Percentiles rank a stretch among this genome's conserved stretches.
Conservation (phyloP, 2,329 filamentous ascomycete species). For the Cadophora sp. region DNA sequence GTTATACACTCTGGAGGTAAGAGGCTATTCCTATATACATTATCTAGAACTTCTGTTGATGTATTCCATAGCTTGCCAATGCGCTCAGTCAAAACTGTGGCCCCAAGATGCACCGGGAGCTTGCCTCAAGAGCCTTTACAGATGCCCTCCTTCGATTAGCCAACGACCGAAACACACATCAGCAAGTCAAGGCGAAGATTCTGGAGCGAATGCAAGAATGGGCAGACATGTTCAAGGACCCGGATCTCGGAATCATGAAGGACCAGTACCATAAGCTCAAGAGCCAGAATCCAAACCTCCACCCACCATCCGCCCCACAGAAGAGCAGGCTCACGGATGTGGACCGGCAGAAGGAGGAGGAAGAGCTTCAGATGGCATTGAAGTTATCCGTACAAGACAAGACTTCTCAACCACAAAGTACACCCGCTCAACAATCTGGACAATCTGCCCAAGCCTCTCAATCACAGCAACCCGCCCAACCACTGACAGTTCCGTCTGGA, state of each 20-base stretch:
- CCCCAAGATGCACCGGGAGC: slow-evolving; percentile 70
- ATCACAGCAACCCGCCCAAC: slow-evolving; percentile 48
- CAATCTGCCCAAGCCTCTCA: slow-evolving; percentile 48
- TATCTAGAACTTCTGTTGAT: slow-evolving; percentile 30
- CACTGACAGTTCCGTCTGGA: slow-evolving; percentile 72
- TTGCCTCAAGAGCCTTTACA: slow-evolving; percentile 79
- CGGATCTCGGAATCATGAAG: slow-evolving; percentile 96
- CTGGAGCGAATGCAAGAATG: slow-evolving; percentile 96
- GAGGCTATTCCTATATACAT: slow-evolving; percentile 23
- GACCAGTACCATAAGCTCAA: slow-evolving; percentile 91
- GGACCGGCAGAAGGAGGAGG: slow-evolving; percentile 94
- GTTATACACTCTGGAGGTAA: slow-evolving; percentile 73
- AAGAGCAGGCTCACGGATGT: slow-evolving; percentile 90
- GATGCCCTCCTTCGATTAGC: slow-evolving; percentile 91
- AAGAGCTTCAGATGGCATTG: slow-evolving; percentile 95
- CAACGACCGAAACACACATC: slow-evolving; percentile 93
- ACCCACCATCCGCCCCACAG: slow-evolving; percentile 89
- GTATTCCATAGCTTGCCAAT: slow-evolving; percentile 64
- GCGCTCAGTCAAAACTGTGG: slow-evolving; percentile 77
- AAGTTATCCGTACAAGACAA: slow-evolving; percentile 93
- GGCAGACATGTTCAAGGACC: slow-evolving; percentile 92
- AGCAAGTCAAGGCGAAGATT: slow-evolving; percentile 96
- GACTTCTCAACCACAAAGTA: slow-evolving; percentile 61
- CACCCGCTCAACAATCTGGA: slow-evolving; percentile 47
- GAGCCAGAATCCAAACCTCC: slow-evolving; percentile 82